Base-by-base conservation (phyloP, 1,284 basidiomycete species). In the Ceratobasidium sp. region DNA sequence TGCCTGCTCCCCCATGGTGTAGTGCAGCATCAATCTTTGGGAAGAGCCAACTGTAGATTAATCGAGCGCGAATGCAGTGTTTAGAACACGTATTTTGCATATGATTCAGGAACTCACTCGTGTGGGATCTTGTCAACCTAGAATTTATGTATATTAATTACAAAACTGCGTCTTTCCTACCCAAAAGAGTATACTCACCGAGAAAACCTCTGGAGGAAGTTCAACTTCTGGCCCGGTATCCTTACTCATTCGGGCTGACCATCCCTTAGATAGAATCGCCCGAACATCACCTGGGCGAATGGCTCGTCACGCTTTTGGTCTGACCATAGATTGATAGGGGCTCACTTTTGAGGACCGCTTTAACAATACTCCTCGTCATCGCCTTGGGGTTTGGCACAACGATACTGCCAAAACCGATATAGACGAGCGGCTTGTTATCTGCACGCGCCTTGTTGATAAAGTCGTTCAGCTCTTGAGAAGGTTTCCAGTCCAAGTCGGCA, bases 181-280 rank as follows among this genome's bases (percentile, higher is more conserved):
- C 18, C 39, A 10, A 41, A 46, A 32, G 32, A 41, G 14, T 1
- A 6, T 59, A 75, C 80, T 46, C 70, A 82, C 80, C 53, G 79
- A 76, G 76, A 82, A 85, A 73, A 81, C 83, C 76, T 84, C 81
- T 26, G 82, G 79, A 4, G 84, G 83, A 58, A 85, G 82, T 32
- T 81, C 80, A 62, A 82, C 75, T 43, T 81, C 80, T 75, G 80
- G 79, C 77, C 77, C 79, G 55, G 80, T 79, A 43, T 78, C 77
- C 77, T 82, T 85, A 73, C 77, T 81, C 81, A 85, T 84, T 28
- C 91, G 83, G 12, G 87, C 84, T 0, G 88, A 89, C 92, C 92
- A 93, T 26, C 92, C 92, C 78, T 91, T 91, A 21, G 88, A 89
- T 26, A 93, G 83, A 75, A 93, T 89, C 0, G 91, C 92, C 34